Evolutionary conservation across 2,329 filamentous ascomycete species (phyloP), one percentile per base, ranked within the genome.

Genomic region (Nigrograna mackinnonii): DNA sequence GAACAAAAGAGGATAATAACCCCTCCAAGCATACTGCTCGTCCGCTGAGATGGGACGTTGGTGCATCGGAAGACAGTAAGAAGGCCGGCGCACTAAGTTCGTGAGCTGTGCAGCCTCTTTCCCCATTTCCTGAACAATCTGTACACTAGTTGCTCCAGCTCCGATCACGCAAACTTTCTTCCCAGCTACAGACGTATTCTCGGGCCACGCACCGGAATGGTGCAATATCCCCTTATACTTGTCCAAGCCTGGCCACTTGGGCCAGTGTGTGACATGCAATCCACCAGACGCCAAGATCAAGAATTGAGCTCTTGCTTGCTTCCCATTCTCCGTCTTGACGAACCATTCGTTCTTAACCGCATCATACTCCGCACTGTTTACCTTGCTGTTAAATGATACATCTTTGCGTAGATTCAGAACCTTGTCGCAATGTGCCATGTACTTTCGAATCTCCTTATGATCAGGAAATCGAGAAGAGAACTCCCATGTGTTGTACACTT

Each of bases 231-330:
- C 58, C 22, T 54, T 54, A 33, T 52, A 62, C 2, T 32, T 38
- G 3, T 50, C 35, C 4, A 46, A 22, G 1, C 49, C 57, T 1
- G 48, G 38, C 39, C 50, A 62, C 3, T 46, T 26, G 3, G 56
- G 59, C 9, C 47, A n/a, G 37, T 58, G 46, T 5, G 49, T 43
- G 17, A 39, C 42, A 30, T 57, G 48, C 28, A 61, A 33, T 17
- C 55, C 30, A 0, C 59, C 57, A 2, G 54, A 52, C 4, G 52
- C 52, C 9, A 57, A 37, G 1, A 60, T 44, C 6, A 62, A 33
- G 72, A 73, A n/a, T 74, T 74, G n/a, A 67, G 72, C 22, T 66
- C 67, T 20, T 66, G 62, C 39, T 76, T 52, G 12, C 74, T 60
- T 49, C 3, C 75, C 76, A 21, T 69, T 68, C 6, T 66, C 66